A percentile compares a stretch with the other conserved stretches of the same genome.
phyloP scores from a whole-genome alignment of 345 rosid species.

The Rhizophora apiculata region DNA sequence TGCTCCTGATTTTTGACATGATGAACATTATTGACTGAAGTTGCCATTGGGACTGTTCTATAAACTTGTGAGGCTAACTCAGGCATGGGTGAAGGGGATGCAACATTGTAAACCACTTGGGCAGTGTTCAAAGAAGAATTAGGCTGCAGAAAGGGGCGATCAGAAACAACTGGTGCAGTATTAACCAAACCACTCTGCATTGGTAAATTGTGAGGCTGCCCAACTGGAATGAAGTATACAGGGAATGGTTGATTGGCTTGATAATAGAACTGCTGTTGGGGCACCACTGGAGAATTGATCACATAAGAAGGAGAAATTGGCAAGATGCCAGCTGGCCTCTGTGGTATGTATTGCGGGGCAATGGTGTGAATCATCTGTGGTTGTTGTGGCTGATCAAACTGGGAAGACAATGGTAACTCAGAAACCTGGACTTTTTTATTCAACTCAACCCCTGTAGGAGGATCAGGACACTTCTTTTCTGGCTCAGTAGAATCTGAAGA shows the following conservation, averaged over 20 bases:
- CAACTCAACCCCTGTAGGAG: constrained; percentile 25
- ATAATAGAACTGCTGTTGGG: constrained; percentile 40
- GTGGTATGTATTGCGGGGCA: constrained; percentile 30
- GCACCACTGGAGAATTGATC: constrained; percentile 26
- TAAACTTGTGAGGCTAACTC: constrained; percentile 41
- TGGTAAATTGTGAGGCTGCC: constrained; percentile 33
- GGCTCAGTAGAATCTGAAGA: constrained; percentile 26
- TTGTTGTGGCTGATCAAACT: constrained; percentile 40
- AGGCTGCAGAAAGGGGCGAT: constrained; percentile 33
- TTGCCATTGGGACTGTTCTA: constrained; percentile 25
- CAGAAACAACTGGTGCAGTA: constrained; percentile 12
- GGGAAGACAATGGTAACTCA: constrained; percentile 39
- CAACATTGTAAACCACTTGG: constrained; percentile 28
- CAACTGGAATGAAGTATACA: constrained; percentile 41
- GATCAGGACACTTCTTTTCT: constrained; percentile 22
- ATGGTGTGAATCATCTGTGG: constrained; percentile 38
- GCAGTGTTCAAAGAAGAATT: constrained; percentile 23
- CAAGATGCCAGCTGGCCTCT: constrained; percentile 31
- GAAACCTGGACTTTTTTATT: constrained; percentile 37
- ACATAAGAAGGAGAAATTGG: constrained; percentile 41
- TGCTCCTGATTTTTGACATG: constrained; percentile 25
- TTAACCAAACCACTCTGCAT: constrained; percentile 32
- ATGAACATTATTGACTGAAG: constrained; percentile 15
- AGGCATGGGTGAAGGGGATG: constrained; percentile 23
- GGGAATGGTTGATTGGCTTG: constrained; percentile 48